Evolutionary conservation across 768 basidiomycete species (phyloP), one percentile per base, ranked within the genome.

Genomic region (Panaeolus papilionaceus): DNA sequence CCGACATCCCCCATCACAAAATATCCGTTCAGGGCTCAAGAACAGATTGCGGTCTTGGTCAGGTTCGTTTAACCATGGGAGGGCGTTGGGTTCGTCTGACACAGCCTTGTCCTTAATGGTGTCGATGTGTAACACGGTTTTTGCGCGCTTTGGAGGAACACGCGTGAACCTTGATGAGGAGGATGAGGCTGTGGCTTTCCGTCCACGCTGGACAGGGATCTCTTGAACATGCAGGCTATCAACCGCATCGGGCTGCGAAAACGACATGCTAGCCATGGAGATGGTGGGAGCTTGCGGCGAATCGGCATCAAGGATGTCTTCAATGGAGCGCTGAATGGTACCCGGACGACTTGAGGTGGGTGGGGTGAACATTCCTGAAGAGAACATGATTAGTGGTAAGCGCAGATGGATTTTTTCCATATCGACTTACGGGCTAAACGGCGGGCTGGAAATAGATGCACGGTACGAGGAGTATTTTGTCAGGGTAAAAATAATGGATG

Each of bases 1-100:
- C 38, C 71, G 51, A 49, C 69, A 72, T 45, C 28, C 45, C 3
- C 71, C 71, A 37, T 62, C 28, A 42, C 71, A 72, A 20, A 65
- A 70, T 10, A 64, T 26, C 2, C 62, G 58, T 8, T 66, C 42
- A 0, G 71, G 71, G 67, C 0, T 62, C 64, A 20, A 44, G 14
- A 28, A 67, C 40, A 10, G 4, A 18, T 2, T 39, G 33, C 42
- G 58, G 38, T 61, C 65, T 67, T 38, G 4, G 49, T 38, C 26
- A 2, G 28, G 1, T 11, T 28, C 33, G 14, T 6, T 12, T 28
- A 42, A 23, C 33, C n/a, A 47, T 10, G 37, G 26, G 3, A 47
- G 28, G 39, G 39, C 14, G 2, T 62, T 26, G 51, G 18, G 42
- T 18, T 47, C 47, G 5, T 51, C 47, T 1, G 10, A 23, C 20